Percentiles rank a stretch among this genome's conserved stretches.
Evolutionary conservation across 1,284 basidiomycete genomes (phyloP).

Genomic region (Peniophora sp.): DNA sequence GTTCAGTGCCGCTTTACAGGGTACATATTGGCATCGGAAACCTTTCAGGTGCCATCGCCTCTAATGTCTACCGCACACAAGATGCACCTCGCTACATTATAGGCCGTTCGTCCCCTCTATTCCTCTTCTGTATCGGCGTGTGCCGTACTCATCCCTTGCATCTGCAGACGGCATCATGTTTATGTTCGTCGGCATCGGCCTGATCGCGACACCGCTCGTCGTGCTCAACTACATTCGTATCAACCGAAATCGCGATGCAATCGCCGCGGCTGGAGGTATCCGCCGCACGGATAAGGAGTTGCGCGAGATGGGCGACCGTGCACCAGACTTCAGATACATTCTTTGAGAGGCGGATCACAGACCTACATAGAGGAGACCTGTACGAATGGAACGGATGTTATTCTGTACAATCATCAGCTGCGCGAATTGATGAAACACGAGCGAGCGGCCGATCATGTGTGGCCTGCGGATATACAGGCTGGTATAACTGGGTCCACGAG

Average conservation of each 20-base stretch:
- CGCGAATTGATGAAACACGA: too few relatives aligned
- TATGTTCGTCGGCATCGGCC: constrained; percentile 60
- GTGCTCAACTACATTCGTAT: constrained; percentile 45
- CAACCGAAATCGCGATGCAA: constrained; percentile 33
- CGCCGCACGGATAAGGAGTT: constrained; percentile 33
- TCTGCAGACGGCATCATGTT: constrained; percentile 52
- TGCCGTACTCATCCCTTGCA: not conserved
- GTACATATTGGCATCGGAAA: constrained; percentile 59
- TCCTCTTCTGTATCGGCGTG: constrained; percentile 1
- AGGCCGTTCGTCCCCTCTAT: constrained; percentile 38
- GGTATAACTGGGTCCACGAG: too few relatives aligned
- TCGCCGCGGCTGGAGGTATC: constrained; percentile 22
- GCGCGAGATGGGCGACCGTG: constrained; percentile 49
- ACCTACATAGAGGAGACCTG: too few relatives aligned
- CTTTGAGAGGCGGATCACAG: constrained; percentile 29
- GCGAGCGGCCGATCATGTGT: too few relatives aligned
- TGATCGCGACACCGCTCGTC: constrained; percentile 41
- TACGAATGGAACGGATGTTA: too few relatives aligned
- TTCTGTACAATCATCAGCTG: too few relatives aligned
- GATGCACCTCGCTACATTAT: constrained; percentile 55
- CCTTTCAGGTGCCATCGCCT: constrained; percentile 45
- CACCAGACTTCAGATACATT: constrained; percentile 59
- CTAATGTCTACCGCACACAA: constrained; percentile 50
- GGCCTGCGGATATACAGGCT: too few relatives aligned
- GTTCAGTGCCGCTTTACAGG: not conserved